Evolutionary conservation across 768 basidiomycete species (phyloP), one percentile per base, ranked within the genome.

Genomic region (Antrodiella citrinella): DNA sequence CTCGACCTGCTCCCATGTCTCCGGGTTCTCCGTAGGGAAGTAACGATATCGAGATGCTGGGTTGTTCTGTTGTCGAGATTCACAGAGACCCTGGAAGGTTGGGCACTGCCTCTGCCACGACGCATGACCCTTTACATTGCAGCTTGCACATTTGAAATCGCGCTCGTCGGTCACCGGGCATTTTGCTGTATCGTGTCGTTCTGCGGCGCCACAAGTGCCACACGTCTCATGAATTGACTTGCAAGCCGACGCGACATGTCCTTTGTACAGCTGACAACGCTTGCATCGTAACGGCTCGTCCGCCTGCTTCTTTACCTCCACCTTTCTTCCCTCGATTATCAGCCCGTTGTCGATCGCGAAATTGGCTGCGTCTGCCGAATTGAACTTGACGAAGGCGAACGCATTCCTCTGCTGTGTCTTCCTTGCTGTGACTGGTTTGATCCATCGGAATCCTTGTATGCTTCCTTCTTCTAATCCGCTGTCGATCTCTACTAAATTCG

Each of bases 21-120:
- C 19, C 11, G 54, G 53, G 19, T 50, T 40, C 18, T 48, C 24
- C 0, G 47, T 44, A 2, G 35, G 43, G 47, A 45, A 58, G 47
- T 48, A 54, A 5, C 45, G n/a, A 49, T 51, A 19, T 15, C 51
- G 23, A 13, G 4, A 18, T 12, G 52, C 54, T 4, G 55, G 41
- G 2, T 48, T 3, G 0, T 38, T 44, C 1, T 2, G 9, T 3
- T 24, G 44, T 3, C 47, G 23, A 4, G 3, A 21, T 12, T 52
- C 20, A 22, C 45, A 15, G 20, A 26, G 19, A 1, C 19, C 44
- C 13, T 22, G 7, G 50, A 62, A 63, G 0, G 50, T 22, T 0
- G 63, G 62, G 52, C 66, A 67, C 0, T 3, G 7, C 0, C 62
- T 21, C 46, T 66, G 60, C 40, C 61, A 65, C 0, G 66, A 53